These are phyloP conservation scores for Malassezia caprae DNA, from an alignment of 1,284 basidiomycete species.

Conservation along the genomic window DNA sequence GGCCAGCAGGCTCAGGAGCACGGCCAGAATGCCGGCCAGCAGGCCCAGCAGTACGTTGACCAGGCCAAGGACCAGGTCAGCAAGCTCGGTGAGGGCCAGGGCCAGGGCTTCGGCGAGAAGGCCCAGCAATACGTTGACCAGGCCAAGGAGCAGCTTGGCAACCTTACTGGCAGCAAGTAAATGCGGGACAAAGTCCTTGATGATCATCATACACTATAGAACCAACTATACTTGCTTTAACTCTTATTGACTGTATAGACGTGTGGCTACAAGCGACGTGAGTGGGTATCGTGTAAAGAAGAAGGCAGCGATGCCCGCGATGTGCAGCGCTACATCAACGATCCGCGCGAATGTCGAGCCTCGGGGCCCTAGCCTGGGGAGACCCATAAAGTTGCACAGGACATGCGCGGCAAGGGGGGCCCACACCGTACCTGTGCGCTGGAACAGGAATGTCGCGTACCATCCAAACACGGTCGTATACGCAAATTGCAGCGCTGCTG, in stretches of 20 bases:
- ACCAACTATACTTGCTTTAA: neutral
- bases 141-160: slow-evolving; percentile 9
- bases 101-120: neutral
- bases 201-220: neutral
- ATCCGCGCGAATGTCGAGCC: neutral
- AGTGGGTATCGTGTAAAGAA: neutral
- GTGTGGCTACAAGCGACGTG: neutral
- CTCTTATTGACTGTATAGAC: neutral
- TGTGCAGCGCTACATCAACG: neutral
- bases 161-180: slow-evolving; percentile 6
- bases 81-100: slow-evolving; percentile 3
- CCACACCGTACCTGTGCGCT: slow-evolving; percentile 53
- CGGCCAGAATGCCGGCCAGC: neutral
- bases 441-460: slow-evolving; percentile 72
- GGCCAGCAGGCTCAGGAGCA: slow-evolving; percentile 7
- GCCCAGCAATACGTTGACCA: slow-evolving; percentile 16
- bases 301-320: neutral
- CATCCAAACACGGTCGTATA: slow-evolving; percentile 90
- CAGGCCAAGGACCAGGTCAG: slow-evolving; percentile 9
- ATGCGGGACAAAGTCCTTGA: neutral
- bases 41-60: slow-evolving; percentile 4
- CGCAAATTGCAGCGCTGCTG: slow-evolving; percentile 59
- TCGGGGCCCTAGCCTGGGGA: slow-evolving; percentile 50
- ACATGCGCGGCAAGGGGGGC: slow-evolving; percentile 58
- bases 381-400: slow-evolving; percentile 88